Percentiles rank a stretch among this genome's conserved stretches.
Evolutionary conservation across 805 yeast species (phyloP).

Genomic region (Starmerella vitae): DNA sequence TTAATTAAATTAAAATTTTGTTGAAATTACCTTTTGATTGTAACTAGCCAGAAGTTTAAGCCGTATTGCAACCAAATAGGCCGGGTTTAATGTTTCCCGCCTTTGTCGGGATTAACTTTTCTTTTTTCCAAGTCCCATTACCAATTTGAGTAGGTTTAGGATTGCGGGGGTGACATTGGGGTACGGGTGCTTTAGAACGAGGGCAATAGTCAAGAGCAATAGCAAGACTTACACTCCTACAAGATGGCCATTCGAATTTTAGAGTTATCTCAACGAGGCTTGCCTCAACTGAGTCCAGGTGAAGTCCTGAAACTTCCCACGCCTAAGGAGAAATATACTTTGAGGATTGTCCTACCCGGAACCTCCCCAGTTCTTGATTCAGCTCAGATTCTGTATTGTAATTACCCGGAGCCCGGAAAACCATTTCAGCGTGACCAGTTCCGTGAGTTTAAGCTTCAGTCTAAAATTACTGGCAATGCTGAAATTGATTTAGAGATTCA

Average conservation of each 20-base stretch:
- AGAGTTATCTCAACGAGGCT: conserved; percentile 14
- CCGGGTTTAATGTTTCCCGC: too few species aligned
- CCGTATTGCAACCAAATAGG: too few species aligned
- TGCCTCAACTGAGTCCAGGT: conserved; percentile 26
- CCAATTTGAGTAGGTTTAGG: too few species aligned
- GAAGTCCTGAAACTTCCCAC: conserved; percentile 30
- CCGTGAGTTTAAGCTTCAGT: conserved; percentile 35
- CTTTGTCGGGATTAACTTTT: too few species aligned
- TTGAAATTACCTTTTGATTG: too few species aligned
- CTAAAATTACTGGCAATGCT: conserved; percentile 47
- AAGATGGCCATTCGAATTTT: neutral
- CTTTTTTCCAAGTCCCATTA: too few species aligned
- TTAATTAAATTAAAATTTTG: too few species aligned
- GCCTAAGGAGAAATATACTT: conserved; percentile 29
- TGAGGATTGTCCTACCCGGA: conserved; percentile 57
- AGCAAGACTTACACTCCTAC: too few species aligned
- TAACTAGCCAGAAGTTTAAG: too few species aligned
- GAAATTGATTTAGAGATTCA: conserved; percentile 47
- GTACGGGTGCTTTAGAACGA: too few species aligned
- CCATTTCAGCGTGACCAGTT: conserved; percentile 46
- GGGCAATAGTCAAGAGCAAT: too few species aligned
- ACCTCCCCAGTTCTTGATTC: conserved; percentile 53
- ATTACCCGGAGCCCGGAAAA: conserved; percentile 42
- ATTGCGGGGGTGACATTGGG: too few species aligned
- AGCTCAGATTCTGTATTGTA: conserved; percentile 59